Conservation (phyloP, 805 yeast genomes). For the Nakazawaea siamensis region DNA sequence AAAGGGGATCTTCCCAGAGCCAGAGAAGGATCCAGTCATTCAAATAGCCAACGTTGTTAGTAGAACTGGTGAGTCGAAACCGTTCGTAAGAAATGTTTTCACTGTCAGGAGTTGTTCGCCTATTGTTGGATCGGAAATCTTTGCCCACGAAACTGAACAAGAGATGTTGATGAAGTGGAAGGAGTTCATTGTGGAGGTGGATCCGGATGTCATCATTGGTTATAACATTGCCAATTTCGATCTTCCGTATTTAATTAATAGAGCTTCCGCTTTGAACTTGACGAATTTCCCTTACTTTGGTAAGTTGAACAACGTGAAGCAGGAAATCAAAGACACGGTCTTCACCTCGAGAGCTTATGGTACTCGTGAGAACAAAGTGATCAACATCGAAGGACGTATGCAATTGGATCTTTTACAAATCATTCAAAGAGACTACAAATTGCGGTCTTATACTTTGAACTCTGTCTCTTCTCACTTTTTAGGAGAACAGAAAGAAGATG, state of each 20-base stretch:
- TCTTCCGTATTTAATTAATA: slow-evolving; percentile 82
- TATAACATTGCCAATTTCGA: slow-evolving; percentile 94
- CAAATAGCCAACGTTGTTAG: slow-evolving; percentile 96
- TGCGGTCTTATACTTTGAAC: slow-evolving; percentile 89
- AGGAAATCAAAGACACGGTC: slow-evolving; percentile 71
- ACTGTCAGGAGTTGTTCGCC: slow-evolving; percentile 88
- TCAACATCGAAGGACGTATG: slow-evolving; percentile 92
- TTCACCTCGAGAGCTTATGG: slow-evolving; percentile 96
- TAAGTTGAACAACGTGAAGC: slow-evolving; percentile 56
- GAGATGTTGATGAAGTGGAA: slow-evolving; percentile 85
- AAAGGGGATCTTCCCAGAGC: slow-evolving; percentile 93
- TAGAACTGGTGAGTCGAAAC: slow-evolving; percentile 72
- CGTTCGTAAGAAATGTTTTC: slow-evolving; percentile 91
- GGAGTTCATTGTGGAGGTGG: slow-evolving; percentile 74
- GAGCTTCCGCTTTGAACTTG: slow-evolving; percentile 70
- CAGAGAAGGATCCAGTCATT: slow-evolving; percentile 87
- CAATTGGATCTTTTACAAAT: slow-evolving; percentile 91
- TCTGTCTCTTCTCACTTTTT: slow-evolving; percentile 92
- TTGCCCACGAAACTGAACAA: slow-evolving; percentile 63
- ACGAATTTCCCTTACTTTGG: slow-evolving; percentile 79
- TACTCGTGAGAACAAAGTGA: slow-evolving; percentile 84
- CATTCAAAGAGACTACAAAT: slow-evolving; percentile 88
- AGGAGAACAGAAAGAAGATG: slow-evolving; percentile 96
- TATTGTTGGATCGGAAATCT: slow-evolving; percentile 88
- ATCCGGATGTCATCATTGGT: slow-evolving; percentile 96